phyloP scores from a whole-genome alignment of 202 grass and related monocot genomes.

The Zizania palustris region DNA sequence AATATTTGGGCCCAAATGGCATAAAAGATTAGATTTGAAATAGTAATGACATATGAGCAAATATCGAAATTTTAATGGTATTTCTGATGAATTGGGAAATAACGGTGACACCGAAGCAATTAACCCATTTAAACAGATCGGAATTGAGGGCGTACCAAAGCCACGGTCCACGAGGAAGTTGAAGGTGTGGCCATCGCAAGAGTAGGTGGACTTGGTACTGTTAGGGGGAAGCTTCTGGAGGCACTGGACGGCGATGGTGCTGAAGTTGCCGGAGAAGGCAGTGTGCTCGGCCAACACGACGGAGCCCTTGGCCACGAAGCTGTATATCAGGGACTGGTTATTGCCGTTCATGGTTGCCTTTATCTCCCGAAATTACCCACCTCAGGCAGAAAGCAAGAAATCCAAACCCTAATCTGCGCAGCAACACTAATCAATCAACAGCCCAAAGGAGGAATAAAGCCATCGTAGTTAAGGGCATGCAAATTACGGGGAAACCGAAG shows the following conservation, averaged over 20 bases:
- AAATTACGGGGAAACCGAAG: background rate
- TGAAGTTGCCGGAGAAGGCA: conserved; percentile 93
- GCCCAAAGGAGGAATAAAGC: too few relatives aligned
- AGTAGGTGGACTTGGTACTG: conserved; percentile 89
- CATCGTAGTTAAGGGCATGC: background rate
- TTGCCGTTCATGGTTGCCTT: conserved; percentile 53
- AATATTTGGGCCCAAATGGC: too few relatives aligned
- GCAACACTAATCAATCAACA: conserved; percentile 23
- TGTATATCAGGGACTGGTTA: conserved; percentile 90
- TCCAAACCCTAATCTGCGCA: conserved; percentile 35
- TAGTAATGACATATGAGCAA: too few relatives aligned
- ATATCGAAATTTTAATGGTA: too few relatives aligned
- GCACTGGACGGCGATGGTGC: conserved; percentile 92
- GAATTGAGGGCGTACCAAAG: conserved; percentile 48
- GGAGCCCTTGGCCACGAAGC: conserved; percentile 92
- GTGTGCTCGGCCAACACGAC: conserved; percentile 95
- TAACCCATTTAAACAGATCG: background rate
- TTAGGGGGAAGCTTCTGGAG: conserved; percentile 81
- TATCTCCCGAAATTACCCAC: conserved; percentile 3
- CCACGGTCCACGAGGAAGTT: conserved; percentile 85
- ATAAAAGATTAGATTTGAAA: too few relatives aligned
- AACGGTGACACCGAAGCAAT: too few relatives aligned
- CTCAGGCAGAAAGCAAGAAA: background rate
- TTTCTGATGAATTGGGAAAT: too few relatives aligned
- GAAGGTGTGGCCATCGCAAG: conserved; percentile 96